Evolutionary conservation across 2,329 filamentous ascomycete species (phyloP).

Genomic region (Chaetomium olivaceum): DNA sequence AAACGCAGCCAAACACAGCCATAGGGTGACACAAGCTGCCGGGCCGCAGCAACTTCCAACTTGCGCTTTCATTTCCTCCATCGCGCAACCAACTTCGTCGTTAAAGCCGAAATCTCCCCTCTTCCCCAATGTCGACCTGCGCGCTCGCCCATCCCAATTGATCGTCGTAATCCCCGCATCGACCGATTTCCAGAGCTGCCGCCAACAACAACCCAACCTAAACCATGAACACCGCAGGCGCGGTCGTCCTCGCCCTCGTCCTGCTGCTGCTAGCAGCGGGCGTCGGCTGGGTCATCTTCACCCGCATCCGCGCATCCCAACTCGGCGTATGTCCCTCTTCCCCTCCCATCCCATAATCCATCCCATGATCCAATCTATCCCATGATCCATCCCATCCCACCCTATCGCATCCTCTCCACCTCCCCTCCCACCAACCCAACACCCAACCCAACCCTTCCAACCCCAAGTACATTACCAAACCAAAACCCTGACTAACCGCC

Average conservation of each 20-base stretch:
- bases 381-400: background rate
- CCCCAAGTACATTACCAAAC: background rate
- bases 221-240: conserved; percentile 60
- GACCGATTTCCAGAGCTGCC: conserved; percentile 4
- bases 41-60: background rate
- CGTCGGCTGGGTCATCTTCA: conserved; percentile 68
- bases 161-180: background rate
- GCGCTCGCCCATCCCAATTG: conserved; percentile 10
- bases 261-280: conserved; percentile 59
- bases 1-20: conserved; percentile 4
- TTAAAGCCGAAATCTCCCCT: background rate
- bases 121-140: background rate
- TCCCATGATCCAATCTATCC: background rate
- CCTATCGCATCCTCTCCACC: background rate
- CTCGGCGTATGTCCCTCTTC: conserved; percentile 60
- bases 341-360: background rate
- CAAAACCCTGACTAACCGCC: background rate
- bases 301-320: conserved; percentile 69
- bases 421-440: background rate
- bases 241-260: conserved; percentile 72
- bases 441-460: background rate
- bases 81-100: background rate
- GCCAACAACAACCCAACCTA: conserved; percentile 23
- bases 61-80: background rate
- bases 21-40: background rate